Percentiles rank a stretch among this genome's conserved stretches.
Evolutionary conservation across 1,284 basidiomycete species (phyloP).

Genomic region (Rhodofomes roseus): DNA sequence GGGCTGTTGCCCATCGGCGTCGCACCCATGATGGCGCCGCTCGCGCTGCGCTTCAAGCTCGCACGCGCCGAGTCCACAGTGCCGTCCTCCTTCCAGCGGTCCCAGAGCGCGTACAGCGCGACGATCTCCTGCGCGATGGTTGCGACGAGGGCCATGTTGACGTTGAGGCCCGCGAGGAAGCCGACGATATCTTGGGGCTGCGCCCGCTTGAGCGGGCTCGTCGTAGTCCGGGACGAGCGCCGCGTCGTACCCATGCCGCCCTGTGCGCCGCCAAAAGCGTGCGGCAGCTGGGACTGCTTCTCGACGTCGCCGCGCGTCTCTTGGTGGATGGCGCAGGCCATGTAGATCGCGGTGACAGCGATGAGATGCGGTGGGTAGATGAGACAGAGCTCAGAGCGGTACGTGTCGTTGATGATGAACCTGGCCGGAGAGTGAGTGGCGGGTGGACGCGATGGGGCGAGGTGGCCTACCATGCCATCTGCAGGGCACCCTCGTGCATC

Average conservation of each 20-base stretch:
- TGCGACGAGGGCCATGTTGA: conserved; percentile 80
- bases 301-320: conserved; percentile 43
- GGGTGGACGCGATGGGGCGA: not conserved
- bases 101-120: conserved; percentile 85
- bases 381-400: conserved; percentile 86
- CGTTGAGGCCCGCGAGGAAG: conserved; percentile 84
- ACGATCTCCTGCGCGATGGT: conserved; percentile 91
- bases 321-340: conserved; percentile 71
- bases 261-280: conserved; percentile 2
- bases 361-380: conserved; percentile 93
- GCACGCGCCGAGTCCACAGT: conserved; percentile 19
- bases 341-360: conserved; percentile 87
- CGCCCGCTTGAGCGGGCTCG: conserved; percentile 32
- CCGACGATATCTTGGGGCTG: conserved; percentile 63
- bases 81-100: conserved; percentile 66
- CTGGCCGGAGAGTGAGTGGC: conserved; percentile 34
- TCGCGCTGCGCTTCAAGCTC: conserved; percentile 16
- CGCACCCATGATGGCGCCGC: conserved; percentile 10
- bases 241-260: conserved; percentile 34
- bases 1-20: conserved; percentile 18
- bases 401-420: conserved; percentile 97
- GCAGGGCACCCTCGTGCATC: conserved; percentile 63
- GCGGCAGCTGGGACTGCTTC: conserved; percentile 20
- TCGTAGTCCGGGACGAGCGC: conserved; percentile 48
- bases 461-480: conserved; percentile 65